phyloP scores from a whole-genome alignment of 2,329 filamentous ascomycete species.

The Pezicula rhizophila region DNA sequence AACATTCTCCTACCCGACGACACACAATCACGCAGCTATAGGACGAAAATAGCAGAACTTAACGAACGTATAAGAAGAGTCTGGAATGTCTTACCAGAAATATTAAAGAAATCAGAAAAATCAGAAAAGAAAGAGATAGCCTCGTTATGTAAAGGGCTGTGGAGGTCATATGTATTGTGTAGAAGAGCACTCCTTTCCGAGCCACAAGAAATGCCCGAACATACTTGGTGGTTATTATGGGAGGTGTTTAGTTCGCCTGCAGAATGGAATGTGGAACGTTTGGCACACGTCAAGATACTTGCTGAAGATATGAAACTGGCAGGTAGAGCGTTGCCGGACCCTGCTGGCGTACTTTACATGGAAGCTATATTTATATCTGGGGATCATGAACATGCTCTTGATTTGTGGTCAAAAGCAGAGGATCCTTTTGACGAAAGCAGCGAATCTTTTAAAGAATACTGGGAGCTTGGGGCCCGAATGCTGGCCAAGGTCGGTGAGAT shows the following conservation, averaged over 20 bases:
- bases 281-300: constrained; percentile 55
- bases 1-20: background rate
- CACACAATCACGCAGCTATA: background rate
- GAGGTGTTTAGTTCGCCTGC: constrained; percentile 45
- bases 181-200: constrained; percentile 37
- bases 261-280: constrained; percentile 47
- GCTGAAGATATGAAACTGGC: constrained; percentile 60
- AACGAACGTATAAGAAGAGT: background rate
- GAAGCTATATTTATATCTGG: constrained; percentile 62
- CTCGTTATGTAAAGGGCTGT: constrained; percentile 33
- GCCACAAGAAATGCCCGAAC: constrained; percentile 50
- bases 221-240: constrained; percentile 64
- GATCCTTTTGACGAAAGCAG: constrained; percentile 16
- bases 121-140: constrained; percentile 30
- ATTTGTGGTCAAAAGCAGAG: constrained; percentile 30
- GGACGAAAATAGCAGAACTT: background rate
- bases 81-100: background rate
- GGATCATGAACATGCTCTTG: constrained; percentile 35
- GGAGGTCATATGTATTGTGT: constrained; percentile 44
- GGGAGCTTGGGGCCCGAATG: constrained; percentile 62
- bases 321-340: constrained; percentile 49
- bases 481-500: constrained; percentile 51
- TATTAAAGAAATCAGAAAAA: constrained; percentile 27
- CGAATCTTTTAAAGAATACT: constrained; percentile 43
- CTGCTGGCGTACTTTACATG: constrained; percentile 49